Base-by-base conservation (phyloP, 805 yeast species). In the Priceomyces fermenticarens region DNA sequence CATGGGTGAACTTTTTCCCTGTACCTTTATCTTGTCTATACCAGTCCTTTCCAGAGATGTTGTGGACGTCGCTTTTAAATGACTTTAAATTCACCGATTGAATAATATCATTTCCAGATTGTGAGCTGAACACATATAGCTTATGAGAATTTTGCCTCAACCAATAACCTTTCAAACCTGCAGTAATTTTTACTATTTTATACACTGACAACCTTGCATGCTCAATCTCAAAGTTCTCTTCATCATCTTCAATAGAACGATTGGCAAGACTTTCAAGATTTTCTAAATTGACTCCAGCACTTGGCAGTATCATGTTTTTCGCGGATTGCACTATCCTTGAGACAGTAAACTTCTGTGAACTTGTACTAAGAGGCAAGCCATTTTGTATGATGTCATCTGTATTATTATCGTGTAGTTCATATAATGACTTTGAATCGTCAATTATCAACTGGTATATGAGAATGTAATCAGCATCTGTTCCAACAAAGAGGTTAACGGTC, bases 391-490 rank as follows among this genome's bases (percentile, higher is more conserved):
- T 38, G 16, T 53, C 57, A 30, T 60, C 62, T 29, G 56, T 50
- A 20, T 48, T 48, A n/a, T 47, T 33, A 34, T 54, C 58, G 27
- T 52, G 48, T 4, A 70, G 48, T 40, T 67, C 72, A 42, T 55
- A 70, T 31, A 58, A 40, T n/a, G 70, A 60, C 20, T 54, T 54
- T 15, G 58, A 51, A 50, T 61, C 58, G 43, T 52, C 55, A 28
- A 66, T 53, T 14, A 48, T 41, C 10, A 65, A 45, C 32, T 71
- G 75, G 46, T 70, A 78, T 25, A 76, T 60, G 28, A 75, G 52
- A n/a, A 75, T 46, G 36, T 60, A 67, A 42, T 67, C 64, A 6
- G 46, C 42, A 23, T 63, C 51, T 1, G 81, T 73, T 42, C 63
- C 64, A 6, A 75, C 55, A 34, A 75, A 70, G 41, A 75, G 53